Conservation (phyloP, 202 grass and related monocot species). For the Musa balbisiana region DNA sequence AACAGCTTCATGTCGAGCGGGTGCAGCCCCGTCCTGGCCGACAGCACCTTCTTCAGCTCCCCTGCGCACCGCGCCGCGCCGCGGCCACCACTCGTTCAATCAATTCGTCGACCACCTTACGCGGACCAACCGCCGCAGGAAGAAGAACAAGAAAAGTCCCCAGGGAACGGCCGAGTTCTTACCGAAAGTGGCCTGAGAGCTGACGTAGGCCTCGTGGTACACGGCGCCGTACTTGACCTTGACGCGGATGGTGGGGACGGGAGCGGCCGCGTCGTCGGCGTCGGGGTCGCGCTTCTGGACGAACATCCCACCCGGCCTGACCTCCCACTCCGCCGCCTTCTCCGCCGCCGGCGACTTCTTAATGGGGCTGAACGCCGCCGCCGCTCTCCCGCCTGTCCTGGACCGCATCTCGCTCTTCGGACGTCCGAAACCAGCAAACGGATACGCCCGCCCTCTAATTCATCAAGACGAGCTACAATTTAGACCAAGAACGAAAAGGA, state of each 20-base stretch:
- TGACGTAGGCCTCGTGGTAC: slow-evolving; percentile 12
- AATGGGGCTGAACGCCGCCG: background rate
- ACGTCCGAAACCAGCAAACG: background rate
- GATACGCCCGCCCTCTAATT: slow-evolving; percentile 1
- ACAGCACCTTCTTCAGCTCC: slow-evolving; percentile 87
- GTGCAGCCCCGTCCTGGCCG: slow-evolving; percentile 59
- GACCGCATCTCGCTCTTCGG: slow-evolving; percentile 1
- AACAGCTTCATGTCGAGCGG: slow-evolving; percentile 88
- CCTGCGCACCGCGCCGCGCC: slow-evolving; percentile 31
- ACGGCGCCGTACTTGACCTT: slow-evolving; percentile 10
- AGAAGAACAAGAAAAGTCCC: background rate
- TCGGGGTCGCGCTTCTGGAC: slow-evolving; percentile 16
- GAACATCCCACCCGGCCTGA: slow-evolving; percentile 18
- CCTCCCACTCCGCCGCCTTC: slow-evolving; percentile 14
- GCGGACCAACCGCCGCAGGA: background rate
- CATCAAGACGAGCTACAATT: background rate
- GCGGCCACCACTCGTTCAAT: background rate
- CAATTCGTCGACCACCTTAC: background rate
- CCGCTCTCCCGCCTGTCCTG: background rate
- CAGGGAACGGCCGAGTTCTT: background rate
- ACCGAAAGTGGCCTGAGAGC: slow-evolving; percentile 12
- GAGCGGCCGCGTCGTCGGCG: background rate
- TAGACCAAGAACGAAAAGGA: too few relatives aligned
- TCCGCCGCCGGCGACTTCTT: background rate
- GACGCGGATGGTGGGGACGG: slow-evolving; percentile 3